phyloP scores from a whole-genome alignment of 768 basidiomycete genomes.

The Cystofilobasidium bisporidii region DNA sequence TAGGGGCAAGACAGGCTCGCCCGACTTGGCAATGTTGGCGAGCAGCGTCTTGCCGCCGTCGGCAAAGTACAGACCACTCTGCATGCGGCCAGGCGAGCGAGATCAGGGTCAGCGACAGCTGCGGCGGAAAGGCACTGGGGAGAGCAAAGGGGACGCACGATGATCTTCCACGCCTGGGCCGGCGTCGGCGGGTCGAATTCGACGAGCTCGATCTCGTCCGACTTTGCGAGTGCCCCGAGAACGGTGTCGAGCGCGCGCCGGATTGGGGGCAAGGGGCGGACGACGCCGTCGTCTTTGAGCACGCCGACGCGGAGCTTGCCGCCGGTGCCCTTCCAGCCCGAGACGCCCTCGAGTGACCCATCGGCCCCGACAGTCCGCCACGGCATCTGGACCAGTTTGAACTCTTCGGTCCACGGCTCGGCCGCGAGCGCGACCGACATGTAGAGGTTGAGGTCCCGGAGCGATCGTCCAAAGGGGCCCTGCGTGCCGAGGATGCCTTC shows the following conservation, averaged over 20 bases:
- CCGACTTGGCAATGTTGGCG: background rate
- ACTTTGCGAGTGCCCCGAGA: background rate
- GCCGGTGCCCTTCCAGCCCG: background rate
- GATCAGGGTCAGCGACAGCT: constrained; percentile 29
- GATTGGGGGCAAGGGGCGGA: background rate
- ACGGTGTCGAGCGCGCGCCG: background rate
- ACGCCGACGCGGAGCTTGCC: constrained; percentile 3
- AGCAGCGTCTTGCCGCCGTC: constrained; percentile 44
- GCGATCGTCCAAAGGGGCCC: constrained; percentile 48
- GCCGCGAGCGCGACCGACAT: constrained; percentile 46
- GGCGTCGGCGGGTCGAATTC: background rate
- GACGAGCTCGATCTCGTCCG: background rate
- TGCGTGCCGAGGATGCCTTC: constrained; percentile 31
- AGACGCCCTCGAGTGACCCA: background rate
- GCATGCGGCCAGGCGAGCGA: background rate
- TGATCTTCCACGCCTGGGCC: background rate
- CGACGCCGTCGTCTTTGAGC: constrained; percentile 2
- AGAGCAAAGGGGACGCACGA: background rate
- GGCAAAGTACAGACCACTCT: constrained; percentile 48
- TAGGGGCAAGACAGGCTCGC: background rate
- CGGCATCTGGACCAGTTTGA: constrained; percentile 47
- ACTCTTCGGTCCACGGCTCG: constrained; percentile 47
- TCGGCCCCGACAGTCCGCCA: constrained; percentile 33
- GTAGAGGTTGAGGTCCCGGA: constrained; percentile 48
- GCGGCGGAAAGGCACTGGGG: too few relatives aligned